Evolutionary conservation across 305 asterid species (phyloP).

Genomic region (Ruellia speciosa): DNA sequence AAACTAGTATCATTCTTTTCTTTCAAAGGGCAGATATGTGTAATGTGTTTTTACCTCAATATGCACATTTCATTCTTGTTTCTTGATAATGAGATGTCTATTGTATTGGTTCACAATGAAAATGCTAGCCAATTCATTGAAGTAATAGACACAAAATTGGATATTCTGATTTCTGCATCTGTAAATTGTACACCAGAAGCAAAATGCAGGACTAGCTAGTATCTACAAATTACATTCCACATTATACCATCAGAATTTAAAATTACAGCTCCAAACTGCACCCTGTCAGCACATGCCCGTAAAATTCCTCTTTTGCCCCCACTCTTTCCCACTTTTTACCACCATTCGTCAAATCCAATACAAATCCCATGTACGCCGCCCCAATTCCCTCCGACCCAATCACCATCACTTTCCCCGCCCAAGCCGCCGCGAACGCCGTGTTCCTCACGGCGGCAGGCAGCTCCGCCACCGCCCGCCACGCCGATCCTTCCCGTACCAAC

Average conservation of each 20-base stretch:
- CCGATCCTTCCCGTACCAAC: constrained; percentile 21
- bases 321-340: constrained; percentile 40
- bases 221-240: no score
- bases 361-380: constrained; percentile 28
- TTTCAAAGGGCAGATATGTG: background rate
- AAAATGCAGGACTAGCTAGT: no score
- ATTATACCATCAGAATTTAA: no score
- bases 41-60: background rate
- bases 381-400: constrained; percentile 38
- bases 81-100: background rate
- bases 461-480: constrained; percentile 35
- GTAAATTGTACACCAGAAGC: no score
- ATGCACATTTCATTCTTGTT: background rate
- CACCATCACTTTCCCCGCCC: constrained; percentile 50
- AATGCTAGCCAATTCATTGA: no score
- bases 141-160: no score
- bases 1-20: constrained; percentile 21
- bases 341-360: constrained; percentile 34
- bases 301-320: constrained; percentile 32
- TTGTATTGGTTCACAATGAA: background rate
- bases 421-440: constrained; percentile 33
- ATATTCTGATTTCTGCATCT: no score
- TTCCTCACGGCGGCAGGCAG: constrained; percentile 31
- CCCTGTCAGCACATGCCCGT: constrained; percentile 71
- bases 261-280: constrained; percentile 53